phyloP scores from a whole-genome alignment of 352 stramenopile genomes.

The Hyaloperonospora arabidopsidis region DNA sequence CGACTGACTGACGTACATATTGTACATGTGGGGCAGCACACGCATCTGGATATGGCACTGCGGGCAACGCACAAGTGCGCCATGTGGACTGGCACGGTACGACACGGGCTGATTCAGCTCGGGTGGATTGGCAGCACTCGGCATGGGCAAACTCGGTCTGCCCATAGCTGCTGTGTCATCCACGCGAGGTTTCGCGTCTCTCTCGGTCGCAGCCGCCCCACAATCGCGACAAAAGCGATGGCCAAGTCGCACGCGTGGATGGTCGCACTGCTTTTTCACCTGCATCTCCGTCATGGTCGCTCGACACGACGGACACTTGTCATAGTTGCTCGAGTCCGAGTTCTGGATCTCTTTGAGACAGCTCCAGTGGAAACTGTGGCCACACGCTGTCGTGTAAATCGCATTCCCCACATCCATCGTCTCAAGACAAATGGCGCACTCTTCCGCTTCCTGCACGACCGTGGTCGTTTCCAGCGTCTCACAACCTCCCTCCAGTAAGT shows the following conservation, averaged over 20 bases:
- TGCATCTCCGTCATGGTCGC: constrained; percentile 72
- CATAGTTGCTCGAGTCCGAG: constrained; percentile 72
- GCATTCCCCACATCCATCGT: constrained; percentile 71
- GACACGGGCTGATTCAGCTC: constrained; percentile 47
- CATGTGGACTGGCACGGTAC: constrained; percentile 72
- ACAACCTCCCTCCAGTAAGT: constrained; percentile 10
- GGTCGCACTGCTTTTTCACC: constrained; percentile 77
- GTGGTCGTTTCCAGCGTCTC: constrained; percentile 26
- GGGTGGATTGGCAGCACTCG: constrained; percentile 11
- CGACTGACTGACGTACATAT: constrained; percentile 51
- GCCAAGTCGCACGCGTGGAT: constrained; percentile 67
- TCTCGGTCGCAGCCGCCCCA: constrained; percentile 42
- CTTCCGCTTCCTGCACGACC: constrained; percentile 56
- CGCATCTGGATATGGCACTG: constrained; percentile 85
- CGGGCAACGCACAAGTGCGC: constrained; percentile 75
- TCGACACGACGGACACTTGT: constrained; percentile 79
- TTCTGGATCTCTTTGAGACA: constrained; percentile 79
- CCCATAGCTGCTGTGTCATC: constrained; percentile 26
- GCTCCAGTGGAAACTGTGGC: constrained; percentile 81
- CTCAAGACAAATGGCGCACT: constrained; percentile 82
- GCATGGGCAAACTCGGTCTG: constrained; percentile 18
- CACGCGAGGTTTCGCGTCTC: constrained; percentile 55
- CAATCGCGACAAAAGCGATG: constrained; percentile 80
- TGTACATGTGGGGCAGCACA: constrained; percentile 84
- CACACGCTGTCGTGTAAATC: constrained; percentile 78